These are phyloP conservation scores for Tylopilus vinaceipallidus DNA, from an alignment of 768 basidiomycete species.

Conservation along the genomic window DNA sequence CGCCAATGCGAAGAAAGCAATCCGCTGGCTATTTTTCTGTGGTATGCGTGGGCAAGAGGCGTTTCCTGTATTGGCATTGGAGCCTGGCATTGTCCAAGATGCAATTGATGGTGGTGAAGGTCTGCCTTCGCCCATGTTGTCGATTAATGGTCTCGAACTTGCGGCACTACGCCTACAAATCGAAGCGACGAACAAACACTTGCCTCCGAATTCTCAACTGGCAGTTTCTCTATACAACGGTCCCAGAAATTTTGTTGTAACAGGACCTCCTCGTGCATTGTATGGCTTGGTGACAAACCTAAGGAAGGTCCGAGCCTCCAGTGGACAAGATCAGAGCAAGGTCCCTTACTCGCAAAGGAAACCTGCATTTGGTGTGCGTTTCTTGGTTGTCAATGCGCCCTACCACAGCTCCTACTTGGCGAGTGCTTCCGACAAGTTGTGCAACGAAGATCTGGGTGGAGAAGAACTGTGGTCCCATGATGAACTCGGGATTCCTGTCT, in stretches of 20 bases:
- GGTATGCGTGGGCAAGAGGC: constrained; percentile 91
- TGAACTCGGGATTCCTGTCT: constrained; percentile 82
- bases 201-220: constrained; percentile 75
- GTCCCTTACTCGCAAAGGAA: constrained; percentile 92
- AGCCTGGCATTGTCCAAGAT: constrained; percentile 85
- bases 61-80: constrained; percentile 89
- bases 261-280: constrained; percentile 87
- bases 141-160: constrained; percentile 77
- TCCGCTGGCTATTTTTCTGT: constrained; percentile 91
- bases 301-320: constrained; percentile 85
- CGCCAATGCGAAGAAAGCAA: constrained; percentile 74
- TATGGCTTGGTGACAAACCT: constrained; percentile 92
- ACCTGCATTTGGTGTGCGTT: constrained; percentile 87
- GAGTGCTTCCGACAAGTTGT: constrained; percentile 71
- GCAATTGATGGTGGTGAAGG: constrained; percentile 93
- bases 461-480: constrained; percentile 74
- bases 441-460: constrained; percentile 69
- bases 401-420: constrained; percentile 89
- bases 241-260: constrained; percentile 86
- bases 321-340: constrained; percentile 91
- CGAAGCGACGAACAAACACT: constrained; percentile 81
- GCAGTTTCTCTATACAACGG: constrained; percentile 92
- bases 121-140: constrained; percentile 89
- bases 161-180: constrained; percentile 81
- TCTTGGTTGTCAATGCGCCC: constrained; percentile 93